A percentile compares a stretch with the other conserved stretches of the same genome.
phyloP scores from a whole-genome alignment of 176 grass and related monocot species.

The Otatea glauca region DNA sequence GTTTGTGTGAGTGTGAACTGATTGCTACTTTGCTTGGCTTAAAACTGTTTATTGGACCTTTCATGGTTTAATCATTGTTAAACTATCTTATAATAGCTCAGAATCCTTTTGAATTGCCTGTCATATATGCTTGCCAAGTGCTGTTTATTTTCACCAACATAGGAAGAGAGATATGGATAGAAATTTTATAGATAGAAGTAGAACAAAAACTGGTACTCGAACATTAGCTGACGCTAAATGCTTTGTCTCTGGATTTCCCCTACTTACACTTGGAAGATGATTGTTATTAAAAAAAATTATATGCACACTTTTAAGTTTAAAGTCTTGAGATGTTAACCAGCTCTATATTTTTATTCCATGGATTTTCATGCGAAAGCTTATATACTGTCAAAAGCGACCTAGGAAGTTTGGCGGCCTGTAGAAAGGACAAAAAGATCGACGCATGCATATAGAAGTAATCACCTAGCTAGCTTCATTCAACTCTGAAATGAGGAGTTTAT shows the following conservation, averaged over 20 bases:
- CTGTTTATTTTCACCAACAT: background rate
- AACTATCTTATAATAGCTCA: background rate
- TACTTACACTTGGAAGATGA: too few species aligned
- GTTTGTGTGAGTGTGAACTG: background rate
- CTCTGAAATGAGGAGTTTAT: background rate
- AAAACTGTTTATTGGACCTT: constrained; percentile 11
- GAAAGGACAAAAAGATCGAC: too few species aligned
- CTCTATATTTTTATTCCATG: too few species aligned
- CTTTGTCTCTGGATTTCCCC: too few species aligned
- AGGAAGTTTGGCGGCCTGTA: too few species aligned
- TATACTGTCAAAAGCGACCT: too few species aligned
- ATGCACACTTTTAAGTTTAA: too few species aligned
- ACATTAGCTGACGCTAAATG: too few species aligned
- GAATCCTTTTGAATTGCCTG: background rate
- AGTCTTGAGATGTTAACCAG: too few species aligned
- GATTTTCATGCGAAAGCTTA: too few species aligned
- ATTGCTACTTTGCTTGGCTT: constrained; percentile 18
- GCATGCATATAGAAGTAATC: background rate
- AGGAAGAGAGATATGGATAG: background rate
- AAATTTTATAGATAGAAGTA: too few species aligned
- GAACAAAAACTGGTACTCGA: background rate
- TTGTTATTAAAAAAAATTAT: too few species aligned
- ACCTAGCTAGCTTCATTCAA: background rate
- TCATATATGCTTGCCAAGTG: background rate
- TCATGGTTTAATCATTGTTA: background rate